Base-by-base conservation (phyloP, 2,329 filamentous ascomycete species). In the Paraphoma sp. region DNA sequence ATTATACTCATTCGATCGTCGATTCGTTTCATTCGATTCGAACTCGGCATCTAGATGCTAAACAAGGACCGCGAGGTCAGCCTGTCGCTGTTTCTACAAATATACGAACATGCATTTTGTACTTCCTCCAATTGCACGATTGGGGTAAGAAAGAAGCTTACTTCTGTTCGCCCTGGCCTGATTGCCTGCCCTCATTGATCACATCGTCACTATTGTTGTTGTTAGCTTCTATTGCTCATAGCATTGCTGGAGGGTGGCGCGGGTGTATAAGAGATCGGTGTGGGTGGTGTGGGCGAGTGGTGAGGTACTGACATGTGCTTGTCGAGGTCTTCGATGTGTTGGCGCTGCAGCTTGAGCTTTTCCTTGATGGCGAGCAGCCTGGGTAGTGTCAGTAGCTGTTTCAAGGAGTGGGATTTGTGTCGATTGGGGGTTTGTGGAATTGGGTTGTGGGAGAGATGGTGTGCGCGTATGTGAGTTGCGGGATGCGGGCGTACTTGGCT, bases 241-340 rank as follows among this genome's bases (percentile, higher is more conserved):
- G 33, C 6, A 36, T 2, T 10, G 9, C 14, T 6, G 6, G 12
- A 7, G 10, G 10, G 44, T 31, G 29, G 40, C 3, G 40, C 40
- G 40, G 23, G 5, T 23, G 23, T 23, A 23, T n/a, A n/a, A n/a
- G n/a, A n/a, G n/a, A n/a, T n/a, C 6, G 54, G n/a, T 36, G 64
- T 65, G 44, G 69, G 67, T 62, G 14, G 9, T 50, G 14, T 49
- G 44, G 31, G 12, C 14, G 23, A 29, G 9, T 43, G 43, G 44
- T 52, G 31, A 43, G 48, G 45, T 57, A 63, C 89, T 75, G 81
- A 95, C 92, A 97, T 93, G 85, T 96, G 91, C 73, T 90, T 86
- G 71, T 92, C 88, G 61, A 97, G 87, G 77, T 93, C 89, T 75
- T 94, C 84, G 65, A 97, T 87, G 82, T 96, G 92, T 67, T 87